Evolutionary conservation across 2,329 filamentous ascomycete species (phyloP).

Genomic region (Hypoxylon rubiginosum): DNA sequence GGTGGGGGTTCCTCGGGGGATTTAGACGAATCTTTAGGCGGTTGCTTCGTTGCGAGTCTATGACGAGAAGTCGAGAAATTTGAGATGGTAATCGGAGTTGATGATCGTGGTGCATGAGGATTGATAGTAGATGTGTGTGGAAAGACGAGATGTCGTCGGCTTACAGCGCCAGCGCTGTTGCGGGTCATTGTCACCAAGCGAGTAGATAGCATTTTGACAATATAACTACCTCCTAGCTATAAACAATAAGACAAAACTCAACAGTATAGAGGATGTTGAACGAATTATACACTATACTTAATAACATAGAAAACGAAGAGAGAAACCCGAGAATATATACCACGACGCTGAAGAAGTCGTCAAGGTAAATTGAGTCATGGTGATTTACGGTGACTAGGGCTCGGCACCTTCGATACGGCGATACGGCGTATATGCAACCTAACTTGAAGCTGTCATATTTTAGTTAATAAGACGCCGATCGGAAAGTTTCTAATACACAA

Average conservation of each 20-base stretch:
- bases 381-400: neutral
- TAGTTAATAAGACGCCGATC: neutral
- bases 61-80: constrained; percentile 29
- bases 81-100: neutral
- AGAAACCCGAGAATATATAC: neutral
- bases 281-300: neutral
- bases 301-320: neutral
- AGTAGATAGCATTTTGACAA: constrained; percentile 26
- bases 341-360: neutral
- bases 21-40: constrained; percentile 20
- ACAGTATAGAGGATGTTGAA: neutral
- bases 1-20: constrained; percentile 34
- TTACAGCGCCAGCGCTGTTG: constrained; percentile 28
- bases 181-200: constrained; percentile 19
- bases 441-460: neutral
- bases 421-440: constrained; percentile 27
- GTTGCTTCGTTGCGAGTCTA: constrained; percentile 14
- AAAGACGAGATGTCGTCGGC: constrained; percentile 14
- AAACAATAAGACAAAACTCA: neutral
- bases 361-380: constrained; percentile 12
- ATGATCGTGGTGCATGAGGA: constrained; percentile 17
- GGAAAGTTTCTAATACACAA: neutral
- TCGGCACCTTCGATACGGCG: constrained; percentile 5
- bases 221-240: neutral
- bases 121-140: constrained; percentile 11